phyloP scores from a whole-genome alignment of 2,329 filamentous ascomycete genomes.

The Dactylellina haptotyla region DNA sequence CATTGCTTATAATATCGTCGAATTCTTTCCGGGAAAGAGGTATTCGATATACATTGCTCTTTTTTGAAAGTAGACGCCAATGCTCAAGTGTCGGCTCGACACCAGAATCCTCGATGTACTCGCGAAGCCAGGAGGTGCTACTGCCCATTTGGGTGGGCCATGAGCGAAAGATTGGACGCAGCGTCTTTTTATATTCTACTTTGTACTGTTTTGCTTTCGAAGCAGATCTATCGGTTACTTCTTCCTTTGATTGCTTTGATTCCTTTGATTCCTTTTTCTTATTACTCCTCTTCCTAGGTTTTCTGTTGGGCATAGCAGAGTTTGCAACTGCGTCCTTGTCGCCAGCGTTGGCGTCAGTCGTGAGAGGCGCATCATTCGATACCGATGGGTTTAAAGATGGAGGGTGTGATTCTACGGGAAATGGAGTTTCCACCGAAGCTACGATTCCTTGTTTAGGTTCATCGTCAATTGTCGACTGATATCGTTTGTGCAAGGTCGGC shows the following conservation, averaged over 20 bases:
- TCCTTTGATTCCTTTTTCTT: no score
- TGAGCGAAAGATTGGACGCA: constrained; percentile 2
- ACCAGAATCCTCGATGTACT: constrained; percentile 15
- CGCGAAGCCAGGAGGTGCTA: constrained; percentile 1
- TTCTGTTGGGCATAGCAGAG: no score
- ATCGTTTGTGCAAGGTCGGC: background rate
- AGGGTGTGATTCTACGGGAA: no score
- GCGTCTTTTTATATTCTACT: background rate
- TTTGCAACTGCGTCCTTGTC: no score
- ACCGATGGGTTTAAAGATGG: no score
- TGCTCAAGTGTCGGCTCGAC: constrained; percentile 21
- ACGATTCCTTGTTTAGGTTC: no score
- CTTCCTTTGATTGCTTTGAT: background rate
- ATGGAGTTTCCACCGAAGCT: no score
- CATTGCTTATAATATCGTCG: constrained; percentile 10
- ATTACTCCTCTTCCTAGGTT: no score
- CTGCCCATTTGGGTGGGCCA: constrained; percentile 3
- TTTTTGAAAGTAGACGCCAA: constrained; percentile 16
- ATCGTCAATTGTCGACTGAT: background rate
- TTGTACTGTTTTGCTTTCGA: background rate
- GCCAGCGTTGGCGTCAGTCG: no score
- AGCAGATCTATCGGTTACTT: background rate
- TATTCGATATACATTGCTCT: constrained; percentile 24
- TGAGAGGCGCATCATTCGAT: no score
- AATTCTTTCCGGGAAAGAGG: constrained; percentile 21